phyloP scores from a whole-genome alignment of 2,329 filamentous ascomycete genomes.

The Talaromyces sp. region DNA sequence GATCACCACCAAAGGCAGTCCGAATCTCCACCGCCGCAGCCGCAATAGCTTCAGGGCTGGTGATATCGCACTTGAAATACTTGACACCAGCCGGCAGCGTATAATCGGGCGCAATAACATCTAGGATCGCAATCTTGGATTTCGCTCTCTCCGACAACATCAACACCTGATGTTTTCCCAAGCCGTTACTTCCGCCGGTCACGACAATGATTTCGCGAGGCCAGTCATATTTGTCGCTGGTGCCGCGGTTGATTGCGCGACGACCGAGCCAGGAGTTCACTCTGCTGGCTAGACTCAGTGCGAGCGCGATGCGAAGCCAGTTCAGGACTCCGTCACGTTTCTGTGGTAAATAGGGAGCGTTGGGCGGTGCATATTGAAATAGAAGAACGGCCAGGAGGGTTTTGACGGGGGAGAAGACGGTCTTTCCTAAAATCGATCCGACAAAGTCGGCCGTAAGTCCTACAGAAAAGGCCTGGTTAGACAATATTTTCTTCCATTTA shows the following conservation, averaged over 20 bases:
- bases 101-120: conserved; percentile 61
- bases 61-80: conserved; percentile 33
- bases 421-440: conserved; percentile 57
- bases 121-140: conserved; percentile 66
- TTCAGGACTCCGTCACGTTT: conserved; percentile 43
- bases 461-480: conserved; percentile 23
- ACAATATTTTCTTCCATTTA: background rate
- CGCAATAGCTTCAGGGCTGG: conserved; percentile 23
- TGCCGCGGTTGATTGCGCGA: conserved; percentile 48
- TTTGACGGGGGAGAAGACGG: conserved; percentile 63
- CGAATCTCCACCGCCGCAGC: conserved; percentile 34
- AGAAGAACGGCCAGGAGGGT: conserved; percentile 64
- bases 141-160: conserved; percentile 64
- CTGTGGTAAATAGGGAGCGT: conserved; percentile 3
- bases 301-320: conserved; percentile 55
- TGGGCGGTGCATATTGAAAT: conserved; percentile 59
- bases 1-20: conserved; percentile 33
- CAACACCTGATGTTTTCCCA: conserved; percentile 65
- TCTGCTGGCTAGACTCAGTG: conserved; percentile 52
- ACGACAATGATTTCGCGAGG: conserved; percentile 68
- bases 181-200: conserved; percentile 72
- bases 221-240: conserved; percentile 51
- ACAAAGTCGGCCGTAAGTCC: conserved; percentile 62
- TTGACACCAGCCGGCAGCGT: conserved; percentile 22
- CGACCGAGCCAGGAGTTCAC: conserved; percentile 55